Base-by-base conservation (phyloP, 1,284 basidiomycete genomes). In the Coniophora puteana region DNA sequence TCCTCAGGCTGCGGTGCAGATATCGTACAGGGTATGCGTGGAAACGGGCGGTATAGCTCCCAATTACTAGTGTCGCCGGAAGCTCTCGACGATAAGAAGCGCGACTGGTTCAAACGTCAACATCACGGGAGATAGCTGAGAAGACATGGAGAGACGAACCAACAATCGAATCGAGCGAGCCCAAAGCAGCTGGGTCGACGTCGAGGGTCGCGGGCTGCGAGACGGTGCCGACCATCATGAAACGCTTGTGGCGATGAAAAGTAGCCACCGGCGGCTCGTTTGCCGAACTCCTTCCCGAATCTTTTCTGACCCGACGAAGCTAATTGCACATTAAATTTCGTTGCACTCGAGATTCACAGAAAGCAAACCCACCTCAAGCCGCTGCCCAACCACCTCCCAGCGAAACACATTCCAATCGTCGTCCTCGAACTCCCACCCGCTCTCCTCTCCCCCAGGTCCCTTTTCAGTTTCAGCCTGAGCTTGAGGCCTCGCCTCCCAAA, bases 171-270 rank as follows among this genome's bases (percentile, higher is more conserved):
- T 71, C 67, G 34, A 69, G 32, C 5, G 62, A 63, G 22, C 63
- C 60, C 39, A 63, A 40, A n/a, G 57, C 50, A 11, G 56, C 51
- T 22, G 56, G 49, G 33, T 67, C 61, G 18, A 71, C 47, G 39
- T 69, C 68, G 27, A 71, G 42, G 46, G 61, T 67, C 14, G 66
- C 65, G 11, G 59, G 48, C 27, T 61, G 58, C 18, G 62, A 67
- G 51, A 71, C 62, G 38, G 53, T 50, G 10, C 68, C 55, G 5
- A 71, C 53, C 22, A 55, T 48, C 43, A 66, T 38, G 46, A 59
- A 59, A 7, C 71, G 59, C 44, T 60, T 63, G 50, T 68, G 59
- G 29, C 50, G 57, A 45, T 64, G 53, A 45, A 64, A 69, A 13
- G 59, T 56, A 5, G 61, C 70, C 13, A 71, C 51, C 1, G 63